A percentile compares a stretch with the other conserved stretches of the same genome.
phyloP scores from a whole-genome alignment of 768 basidiomycete species.

The Hygrocybe punicea region DNA sequence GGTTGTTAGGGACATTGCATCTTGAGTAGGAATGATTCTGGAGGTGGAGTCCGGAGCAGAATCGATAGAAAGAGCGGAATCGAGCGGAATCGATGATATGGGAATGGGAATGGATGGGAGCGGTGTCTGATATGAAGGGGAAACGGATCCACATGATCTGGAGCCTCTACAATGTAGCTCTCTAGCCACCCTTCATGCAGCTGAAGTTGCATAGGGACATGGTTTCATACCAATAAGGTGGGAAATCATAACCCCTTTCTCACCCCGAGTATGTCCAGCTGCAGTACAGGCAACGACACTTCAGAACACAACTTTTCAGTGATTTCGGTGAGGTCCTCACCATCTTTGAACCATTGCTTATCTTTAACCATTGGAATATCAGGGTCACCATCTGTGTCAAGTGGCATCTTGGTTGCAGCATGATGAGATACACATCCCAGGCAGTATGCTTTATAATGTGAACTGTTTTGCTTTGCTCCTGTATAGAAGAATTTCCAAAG shows the following conservation, averaged over 20 bases:
- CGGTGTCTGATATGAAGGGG: too few species aligned
- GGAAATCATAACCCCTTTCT: slow-evolving; percentile 24
- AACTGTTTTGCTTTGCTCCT: slow-evolving; percentile 20
- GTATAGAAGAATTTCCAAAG: slow-evolving; percentile 21
- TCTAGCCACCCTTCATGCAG: too few species aligned
- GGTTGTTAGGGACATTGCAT: too few species aligned
- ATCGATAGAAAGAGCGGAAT: too few species aligned
- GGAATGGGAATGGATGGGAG: too few species aligned
- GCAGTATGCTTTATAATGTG: slow-evolving; percentile 21
- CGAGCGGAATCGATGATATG: too few species aligned
- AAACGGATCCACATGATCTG: too few species aligned
- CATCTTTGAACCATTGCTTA: neutral
- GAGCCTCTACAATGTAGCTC: too few species aligned
- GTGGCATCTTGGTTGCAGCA: too few species aligned
- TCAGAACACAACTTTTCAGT: neutral
- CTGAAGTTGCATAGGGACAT: slow-evolving; percentile 18
- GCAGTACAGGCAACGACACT: slow-evolving; percentile 17
- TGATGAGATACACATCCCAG: slow-evolving; percentile 10
- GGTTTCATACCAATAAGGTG: slow-evolving; percentile 22
- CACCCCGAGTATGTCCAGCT: slow-evolving; percentile 18
- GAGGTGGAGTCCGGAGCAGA: too few species aligned
- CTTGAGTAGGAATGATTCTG: too few species aligned
- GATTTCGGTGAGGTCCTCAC: neutral
- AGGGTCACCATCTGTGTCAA: neutral
- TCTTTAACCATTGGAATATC: neutral